Conservation (phyloP, 441 rosid genomes). For the Isatis lusitanica region DNA sequence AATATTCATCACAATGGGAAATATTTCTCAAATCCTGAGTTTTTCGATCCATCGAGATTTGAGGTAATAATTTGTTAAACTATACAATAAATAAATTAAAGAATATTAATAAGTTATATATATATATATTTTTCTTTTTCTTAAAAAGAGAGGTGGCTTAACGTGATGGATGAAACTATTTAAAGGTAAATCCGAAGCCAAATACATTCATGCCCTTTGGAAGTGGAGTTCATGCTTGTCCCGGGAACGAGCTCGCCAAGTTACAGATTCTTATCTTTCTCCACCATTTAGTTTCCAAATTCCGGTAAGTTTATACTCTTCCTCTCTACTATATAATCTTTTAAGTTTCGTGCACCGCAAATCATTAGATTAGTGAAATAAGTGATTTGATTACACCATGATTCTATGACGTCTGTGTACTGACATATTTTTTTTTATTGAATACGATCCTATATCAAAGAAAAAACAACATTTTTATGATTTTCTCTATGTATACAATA, state of each 20-base stretch:
- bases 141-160: neutral
- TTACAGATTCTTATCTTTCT: slow-evolving; percentile 71
- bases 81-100: neutral
- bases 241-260: slow-evolving; percentile 94
- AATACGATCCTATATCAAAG: neutral
- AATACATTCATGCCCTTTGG: slow-evolving; percentile 92
- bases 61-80: slow-evolving; percentile 49
- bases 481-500: neutral
- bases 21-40: slow-evolving; percentile 65
- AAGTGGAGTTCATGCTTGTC: slow-evolving; percentile 85
- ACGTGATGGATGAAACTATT: slow-evolving; percentile 2
- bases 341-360: neutral
- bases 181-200: slow-evolving; percentile 73
- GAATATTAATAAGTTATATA: neutral
- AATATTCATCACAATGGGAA: slow-evolving; percentile 87
- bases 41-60: slow-evolving; percentile 83
- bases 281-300: slow-evolving; percentile 71
- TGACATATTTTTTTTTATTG: neutral
- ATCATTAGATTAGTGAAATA: neutral
- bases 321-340: neutral
- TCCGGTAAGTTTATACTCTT: slow-evolving; percentile 47
- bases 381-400: neutral
- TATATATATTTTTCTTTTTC: neutral
- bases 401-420: neutral
- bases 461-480: neutral